Evolutionary conservation across 1,139 yeast species (phyloP).

Genomic region (Sugiyamaella xylanicola): DNA sequence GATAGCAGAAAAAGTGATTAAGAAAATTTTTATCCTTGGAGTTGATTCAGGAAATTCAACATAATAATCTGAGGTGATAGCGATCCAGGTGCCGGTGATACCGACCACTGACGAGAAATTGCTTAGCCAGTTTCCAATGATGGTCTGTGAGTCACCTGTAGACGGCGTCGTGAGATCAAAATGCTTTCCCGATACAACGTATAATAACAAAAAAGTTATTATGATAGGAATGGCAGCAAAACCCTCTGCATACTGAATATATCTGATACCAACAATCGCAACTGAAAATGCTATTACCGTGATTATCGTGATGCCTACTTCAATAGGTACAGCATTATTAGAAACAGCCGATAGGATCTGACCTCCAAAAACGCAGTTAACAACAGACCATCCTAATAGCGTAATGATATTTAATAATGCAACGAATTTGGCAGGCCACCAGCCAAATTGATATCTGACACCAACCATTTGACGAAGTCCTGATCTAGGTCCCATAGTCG

Average conservation of each 20-base stretch:
- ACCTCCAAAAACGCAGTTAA: slow-evolving; percentile 83
- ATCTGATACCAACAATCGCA: slow-evolving; percentile 75
- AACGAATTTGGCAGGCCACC: slow-evolving; percentile 77
- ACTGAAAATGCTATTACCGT: slow-evolving; percentile 64
- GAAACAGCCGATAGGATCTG: slow-evolving; percentile 71
- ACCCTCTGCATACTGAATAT: slow-evolving; percentile 68
- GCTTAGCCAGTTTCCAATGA: slow-evolving; percentile 69
- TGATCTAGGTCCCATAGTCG: slow-evolving; percentile 83
- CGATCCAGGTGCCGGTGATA: slow-evolving; percentile 89
- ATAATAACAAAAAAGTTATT: slow-evolving; percentile 66
- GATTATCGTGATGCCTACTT: slow-evolving; percentile 73
- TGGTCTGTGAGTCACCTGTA: slow-evolving; percentile 46
- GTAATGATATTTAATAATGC: slow-evolving; percentile 71
- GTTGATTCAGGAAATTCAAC: slow-evolving; percentile 78
- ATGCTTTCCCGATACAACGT: slow-evolving; percentile 64
- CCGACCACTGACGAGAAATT: slow-evolving; percentile 77
- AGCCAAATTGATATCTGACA: slow-evolving; percentile 76
- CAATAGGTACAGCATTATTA: slow-evolving; percentile 62
- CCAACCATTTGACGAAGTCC: slow-evolving; percentile 88
- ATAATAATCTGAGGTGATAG: slow-evolving; percentile 83
- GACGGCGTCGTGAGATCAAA: slow-evolving; percentile 49
- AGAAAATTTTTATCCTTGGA: slow-evolving; percentile 57
- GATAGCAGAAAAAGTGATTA: slow-evolving; percentile 68
- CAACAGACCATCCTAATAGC: slow-evolving; percentile 85
- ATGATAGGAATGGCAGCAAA: slow-evolving; percentile 70